Evolutionary conservation across 2,329 filamentous ascomycete species (phyloP).

Genomic region (Berkeleyomyces basicola): DNA sequence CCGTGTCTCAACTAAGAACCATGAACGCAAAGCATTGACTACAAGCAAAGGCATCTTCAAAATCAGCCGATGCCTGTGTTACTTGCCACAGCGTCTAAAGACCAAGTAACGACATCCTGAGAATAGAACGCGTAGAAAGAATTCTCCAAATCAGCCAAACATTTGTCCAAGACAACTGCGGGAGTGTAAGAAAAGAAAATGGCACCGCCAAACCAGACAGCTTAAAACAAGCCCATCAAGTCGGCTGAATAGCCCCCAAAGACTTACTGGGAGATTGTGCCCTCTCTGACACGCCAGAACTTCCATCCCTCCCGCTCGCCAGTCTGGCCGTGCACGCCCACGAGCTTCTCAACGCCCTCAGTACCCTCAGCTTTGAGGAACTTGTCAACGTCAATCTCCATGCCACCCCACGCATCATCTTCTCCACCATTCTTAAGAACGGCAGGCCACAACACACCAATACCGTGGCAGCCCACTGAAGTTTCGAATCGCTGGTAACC

Average conservation of each 20-base stretch:
- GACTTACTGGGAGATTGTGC: slow-evolving; percentile 5
- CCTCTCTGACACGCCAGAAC: slow-evolving; percentile 51
- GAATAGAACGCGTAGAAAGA: neutral
- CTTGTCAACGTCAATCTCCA: slow-evolving; percentile 78
- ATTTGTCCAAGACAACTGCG: neutral
- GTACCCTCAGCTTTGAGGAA: slow-evolving; percentile 70
- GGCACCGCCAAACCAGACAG: neutral
- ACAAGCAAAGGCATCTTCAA: neutral
- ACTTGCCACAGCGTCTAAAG: neutral
- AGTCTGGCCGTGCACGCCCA: slow-evolving; percentile 55
- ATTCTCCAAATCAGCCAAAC: neutral
- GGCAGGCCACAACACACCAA: slow-evolving; percentile 87
- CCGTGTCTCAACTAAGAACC: neutral
- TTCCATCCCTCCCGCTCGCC: slow-evolving; percentile 70
- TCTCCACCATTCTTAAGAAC: slow-evolving; percentile 73
- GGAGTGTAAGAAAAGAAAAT: neutral
- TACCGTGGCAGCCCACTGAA: slow-evolving; percentile 79
- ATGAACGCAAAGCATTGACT: neutral
- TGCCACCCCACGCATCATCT: slow-evolving; percentile 61
- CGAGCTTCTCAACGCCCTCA: slow-evolving; percentile 71
- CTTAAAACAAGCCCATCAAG: neutral
- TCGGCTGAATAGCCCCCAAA: neutral
- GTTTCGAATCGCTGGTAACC: slow-evolving; percentile 77
- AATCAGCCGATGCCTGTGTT: neutral
- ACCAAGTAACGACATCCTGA: neutral